Evolutionary conservation across 208 protist species (phyloP), one percentile per base, ranked within the genome.

Genomic region (Trypanosoma congolense): DNA sequence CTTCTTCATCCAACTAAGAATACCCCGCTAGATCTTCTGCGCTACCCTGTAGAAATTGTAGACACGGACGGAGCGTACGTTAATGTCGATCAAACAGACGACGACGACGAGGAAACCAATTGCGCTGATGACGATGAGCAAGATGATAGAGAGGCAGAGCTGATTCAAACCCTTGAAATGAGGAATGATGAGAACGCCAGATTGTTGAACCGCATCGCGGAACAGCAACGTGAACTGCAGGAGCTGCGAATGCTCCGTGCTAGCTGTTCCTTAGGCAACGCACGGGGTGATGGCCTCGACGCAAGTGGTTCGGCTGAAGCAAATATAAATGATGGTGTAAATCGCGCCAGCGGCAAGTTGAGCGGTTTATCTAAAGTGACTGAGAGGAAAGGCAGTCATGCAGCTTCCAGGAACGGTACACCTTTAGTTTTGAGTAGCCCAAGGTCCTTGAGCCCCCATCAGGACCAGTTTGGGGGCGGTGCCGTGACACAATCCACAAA

Each of bases 1-100:
- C 72, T 80, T 72, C 75, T 72, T 19, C 73, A 76, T 24, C 86
- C 86, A 24, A 89, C 80, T 24, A 75, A 73, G 38, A 77, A 63
- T 40, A 93, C 86, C 16, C 70, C 82, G 0, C n/a, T 40, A 4
- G 75, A 73, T 6, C 66, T 93, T 43, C 70, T 93, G 1, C 49
- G 74, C 19, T 89, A 90, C 61, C 80, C 87, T 16, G 54, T 62
- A 25, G 30, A 81, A 5, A 56, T 82, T 0, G 82, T 74, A 33
- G 86, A 93, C 38, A 57, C 45, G 8, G 83, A 84, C 33, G 65
- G 52, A 14, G 41, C 33, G 9, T 65, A 56, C 28, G 47, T 29
- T 18, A 51, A 1, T 9, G 2, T 49, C 8, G 56, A 56, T 31
- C 54, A 53, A 19, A 80, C 52, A 8, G 80, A 84, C 4, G 68